A percentile compares a stretch with the other conserved stretches of the same genome.
Conservation (phyloP, 2,329 filamentous ascomycete genomes). For the Xylariaceae sp. region DNA sequence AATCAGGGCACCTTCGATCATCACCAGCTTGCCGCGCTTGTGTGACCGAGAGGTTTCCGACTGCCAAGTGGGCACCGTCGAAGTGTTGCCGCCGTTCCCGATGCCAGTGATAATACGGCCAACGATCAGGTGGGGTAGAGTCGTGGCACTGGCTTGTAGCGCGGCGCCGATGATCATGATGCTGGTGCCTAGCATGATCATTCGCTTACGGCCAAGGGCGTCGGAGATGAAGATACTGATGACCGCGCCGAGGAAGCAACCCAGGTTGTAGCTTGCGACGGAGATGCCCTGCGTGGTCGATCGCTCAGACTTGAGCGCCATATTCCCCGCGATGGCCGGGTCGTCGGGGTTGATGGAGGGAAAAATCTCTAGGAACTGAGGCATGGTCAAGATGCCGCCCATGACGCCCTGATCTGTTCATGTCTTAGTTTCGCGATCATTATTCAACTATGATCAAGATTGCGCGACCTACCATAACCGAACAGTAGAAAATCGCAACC, state of each 20-base stretch:
- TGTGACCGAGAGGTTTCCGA: slow-evolving; percentile 63
- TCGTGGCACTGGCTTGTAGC: slow-evolving; percentile 48
- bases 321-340: slow-evolving; percentile 38
- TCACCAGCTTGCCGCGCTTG: slow-evolving; percentile 65
- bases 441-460: not conserved
- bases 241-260: slow-evolving; percentile 60
- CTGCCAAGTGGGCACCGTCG: slow-evolving; percentile 64
- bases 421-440: slow-evolving; percentile 22
- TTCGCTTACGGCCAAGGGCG: slow-evolving; percentile 60
- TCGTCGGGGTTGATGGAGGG: slow-evolving; percentile 58
- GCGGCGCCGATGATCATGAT: slow-evolving; percentile 64
- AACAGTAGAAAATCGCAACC: slow-evolving; percentile 74
- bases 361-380: slow-evolving; percentile 62
- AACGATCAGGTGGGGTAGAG: slow-evolving; percentile 60
- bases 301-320: slow-evolving; percentile 46
- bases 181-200: slow-evolving; percentile 61
- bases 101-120: slow-evolving; percentile 56
- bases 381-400: slow-evolving; percentile 74
- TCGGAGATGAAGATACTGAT: slow-evolving; percentile 58
- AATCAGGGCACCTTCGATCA: slow-evolving; percentile 65
- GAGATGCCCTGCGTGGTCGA: slow-evolving; percentile 60
- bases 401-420: slow-evolving; percentile 73
- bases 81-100: slow-evolving; percentile 50
- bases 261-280: slow-evolving; percentile 63
- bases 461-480: slow-evolving; percentile 53